Evolutionary conservation across 2,329 filamentous ascomycete genomes (phyloP).

Genomic region (Xylariaceae sp.): DNA sequence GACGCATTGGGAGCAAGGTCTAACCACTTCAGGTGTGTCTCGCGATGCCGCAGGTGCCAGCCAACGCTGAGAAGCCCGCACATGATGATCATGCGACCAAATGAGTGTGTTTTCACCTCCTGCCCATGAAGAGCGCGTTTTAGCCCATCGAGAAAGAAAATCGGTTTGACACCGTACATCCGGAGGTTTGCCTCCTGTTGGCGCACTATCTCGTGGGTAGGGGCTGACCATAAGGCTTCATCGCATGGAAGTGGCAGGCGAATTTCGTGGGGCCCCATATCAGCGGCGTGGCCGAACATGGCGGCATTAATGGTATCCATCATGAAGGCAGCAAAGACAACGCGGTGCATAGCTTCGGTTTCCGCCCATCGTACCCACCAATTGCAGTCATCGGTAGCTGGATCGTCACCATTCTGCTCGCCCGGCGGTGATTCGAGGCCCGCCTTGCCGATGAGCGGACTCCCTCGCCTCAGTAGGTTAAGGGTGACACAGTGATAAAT

Average conservation of each 20-base stretch:
- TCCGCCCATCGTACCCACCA: conserved; percentile 90
- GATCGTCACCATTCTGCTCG: conserved; percentile 58
- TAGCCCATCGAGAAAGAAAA: conserved; percentile 77
- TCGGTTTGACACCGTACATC: conserved; percentile 72
- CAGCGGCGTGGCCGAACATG: conserved; percentile 86
- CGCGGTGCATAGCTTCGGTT: conserved; percentile 79
- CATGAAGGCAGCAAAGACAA: conserved; percentile 85
- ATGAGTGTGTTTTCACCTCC: conserved; percentile 77
- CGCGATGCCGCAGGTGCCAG: conserved; percentile 86
- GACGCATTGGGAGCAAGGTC: conserved; percentile 60
- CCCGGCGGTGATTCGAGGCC: conserved; percentile 75
- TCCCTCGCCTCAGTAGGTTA: conserved; percentile 79
- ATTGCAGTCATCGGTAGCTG: conserved; percentile 39
- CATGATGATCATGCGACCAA: conserved; percentile 87
- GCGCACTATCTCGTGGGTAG: conserved; percentile 70
- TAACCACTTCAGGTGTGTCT: conserved; percentile 78
- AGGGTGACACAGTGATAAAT: conserved; percentile 86
- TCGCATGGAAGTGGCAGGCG: conserved; percentile 81
- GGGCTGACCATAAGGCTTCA: conserved; percentile 79
- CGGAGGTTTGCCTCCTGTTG: conserved; percentile 71
- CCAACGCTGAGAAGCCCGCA: conserved; percentile 83
- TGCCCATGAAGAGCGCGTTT: conserved; percentile 80
- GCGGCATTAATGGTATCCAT: conserved; percentile 85
- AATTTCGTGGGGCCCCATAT: conserved; percentile 90
- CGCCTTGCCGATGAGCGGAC: conserved; percentile 75